Percentiles rank a stretch among this genome's conserved stretches.
Conservation (phyloP, 106 monocot genomes). For the Dioscorea zingiberensis region DNA sequence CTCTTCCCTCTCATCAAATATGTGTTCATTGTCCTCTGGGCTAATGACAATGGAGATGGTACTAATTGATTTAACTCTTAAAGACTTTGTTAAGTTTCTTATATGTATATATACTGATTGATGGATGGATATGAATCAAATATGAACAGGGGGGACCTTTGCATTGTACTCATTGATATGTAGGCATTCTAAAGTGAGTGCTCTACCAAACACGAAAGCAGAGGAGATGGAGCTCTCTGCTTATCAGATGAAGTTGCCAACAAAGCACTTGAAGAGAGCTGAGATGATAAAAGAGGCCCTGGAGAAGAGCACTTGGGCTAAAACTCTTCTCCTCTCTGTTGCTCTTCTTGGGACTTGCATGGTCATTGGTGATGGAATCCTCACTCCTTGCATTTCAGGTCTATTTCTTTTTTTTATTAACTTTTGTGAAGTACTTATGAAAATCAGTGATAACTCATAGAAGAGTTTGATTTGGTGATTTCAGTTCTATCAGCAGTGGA, state of each 20-base stretch:
- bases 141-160: conserved; percentile 46
- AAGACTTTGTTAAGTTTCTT: too few relatives aligned
- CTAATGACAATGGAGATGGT: conserved; percentile 64
- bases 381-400: conserved; percentile 70
- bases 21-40: conserved; percentile 49
- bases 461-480: neutral
- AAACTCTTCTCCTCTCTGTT: conserved; percentile 23
- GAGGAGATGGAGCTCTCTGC: conserved; percentile 42
- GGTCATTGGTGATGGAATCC: conserved; percentile 65
- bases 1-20: conserved; percentile 59
- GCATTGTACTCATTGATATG: conserved; percentile 67
- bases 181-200: conserved; percentile 35
- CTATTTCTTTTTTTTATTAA: neutral
- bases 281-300: conserved; percentile 31
- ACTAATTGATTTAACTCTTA: neutral
- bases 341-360: conserved; percentile 54
- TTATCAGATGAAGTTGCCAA: conserved; percentile 32
- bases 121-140: neutral
- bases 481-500: conserved; percentile 48
- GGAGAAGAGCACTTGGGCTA: conserved; percentile 34
- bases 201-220: conserved; percentile 25
- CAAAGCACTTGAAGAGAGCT: conserved; percentile 26
- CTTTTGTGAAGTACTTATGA: too few relatives aligned
- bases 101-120: neutral
- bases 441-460: too few relatives aligned